Conservation (phyloP, 2,329 filamentous ascomycete species). For the Trichoderma aggressivum region DNA sequence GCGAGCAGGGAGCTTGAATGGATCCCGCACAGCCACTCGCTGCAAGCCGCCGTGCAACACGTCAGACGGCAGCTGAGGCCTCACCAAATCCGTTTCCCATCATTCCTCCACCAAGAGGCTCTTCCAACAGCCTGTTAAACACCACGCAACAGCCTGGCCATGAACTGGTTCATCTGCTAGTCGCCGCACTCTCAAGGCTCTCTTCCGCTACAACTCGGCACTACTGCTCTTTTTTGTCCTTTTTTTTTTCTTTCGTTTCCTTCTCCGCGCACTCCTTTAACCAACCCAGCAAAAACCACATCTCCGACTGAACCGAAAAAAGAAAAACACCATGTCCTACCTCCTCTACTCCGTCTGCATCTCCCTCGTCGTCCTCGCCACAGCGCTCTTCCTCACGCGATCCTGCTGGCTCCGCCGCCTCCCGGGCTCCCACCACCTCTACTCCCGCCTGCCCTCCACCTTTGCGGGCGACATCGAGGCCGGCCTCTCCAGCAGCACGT, state of each 20-base stretch:
- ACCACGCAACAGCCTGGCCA: constrained; percentile 6
- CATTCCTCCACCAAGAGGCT: neutral
- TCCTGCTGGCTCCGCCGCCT: constrained; percentile 67
- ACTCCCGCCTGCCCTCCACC: constrained; percentile 70
- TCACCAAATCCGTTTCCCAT: constrained; percentile 2
- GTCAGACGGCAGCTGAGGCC: constrained; percentile 13
- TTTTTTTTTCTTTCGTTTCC: neutral
- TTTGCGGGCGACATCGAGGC: constrained; percentile 86
- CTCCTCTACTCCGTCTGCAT: constrained; percentile 75
- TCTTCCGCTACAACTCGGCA: neutral
- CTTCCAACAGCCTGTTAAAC: neutral
- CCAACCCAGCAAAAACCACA: neutral
- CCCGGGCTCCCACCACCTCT: constrained; percentile 60
- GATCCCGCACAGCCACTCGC: constrained; percentile 12
- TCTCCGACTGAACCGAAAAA: neutral
- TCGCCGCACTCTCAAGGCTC: constrained; percentile 2
- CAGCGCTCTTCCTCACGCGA: constrained; percentile 78
- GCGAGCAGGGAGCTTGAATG: neutral
- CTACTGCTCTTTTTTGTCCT: neutral
- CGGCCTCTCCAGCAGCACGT: constrained; percentile 77
- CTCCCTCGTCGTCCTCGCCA: constrained; percentile 66
- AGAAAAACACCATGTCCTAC: constrained; percentile 61
- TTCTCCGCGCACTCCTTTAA: neutral
- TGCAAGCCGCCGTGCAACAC: constrained; percentile 5
- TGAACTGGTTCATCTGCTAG: constrained; percentile 17